phyloP scores from a whole-genome alignment of 2,329 filamentous ascomycete species.

The Curvularia sp. region DNA sequence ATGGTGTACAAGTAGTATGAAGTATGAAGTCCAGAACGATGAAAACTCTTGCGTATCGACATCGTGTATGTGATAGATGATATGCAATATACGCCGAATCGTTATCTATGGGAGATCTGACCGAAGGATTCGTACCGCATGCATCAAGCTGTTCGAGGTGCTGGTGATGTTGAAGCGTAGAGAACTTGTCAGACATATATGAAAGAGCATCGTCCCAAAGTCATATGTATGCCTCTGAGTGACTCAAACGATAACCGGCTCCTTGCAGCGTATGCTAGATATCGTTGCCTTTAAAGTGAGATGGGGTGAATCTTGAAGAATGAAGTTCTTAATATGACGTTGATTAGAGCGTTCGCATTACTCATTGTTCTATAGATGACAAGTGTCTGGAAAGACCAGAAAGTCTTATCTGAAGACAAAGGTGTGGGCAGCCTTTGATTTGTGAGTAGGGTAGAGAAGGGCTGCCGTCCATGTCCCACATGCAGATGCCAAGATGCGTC shows the following conservation, averaged over 20 bases:
- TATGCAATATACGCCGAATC: background rate
- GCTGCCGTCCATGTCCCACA: background rate
- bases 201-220: no score
- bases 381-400: no score
- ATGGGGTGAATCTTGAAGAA: no score
- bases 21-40: background rate
- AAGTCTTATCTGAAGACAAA: background rate
- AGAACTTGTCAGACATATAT: no score
- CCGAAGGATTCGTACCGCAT: background rate
- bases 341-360: background rate
- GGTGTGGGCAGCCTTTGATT: no score
- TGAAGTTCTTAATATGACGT: background rate
- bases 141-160: background rate
- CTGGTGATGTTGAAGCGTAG: background rate
- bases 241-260: no score
- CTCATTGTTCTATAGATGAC: background rate
- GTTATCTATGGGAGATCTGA: background rate
- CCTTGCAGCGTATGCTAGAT: no score
- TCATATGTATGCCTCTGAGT: no score
- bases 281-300: no score
- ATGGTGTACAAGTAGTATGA: conserved; percentile 2
- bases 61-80: conserved; percentile 4
- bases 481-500: conserved; percentile 20
- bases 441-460: background rate
- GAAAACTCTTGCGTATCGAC: background rate